Conservation (phyloP, 805 yeast genomes). For the Barnettozyma sucrosica region DNA sequence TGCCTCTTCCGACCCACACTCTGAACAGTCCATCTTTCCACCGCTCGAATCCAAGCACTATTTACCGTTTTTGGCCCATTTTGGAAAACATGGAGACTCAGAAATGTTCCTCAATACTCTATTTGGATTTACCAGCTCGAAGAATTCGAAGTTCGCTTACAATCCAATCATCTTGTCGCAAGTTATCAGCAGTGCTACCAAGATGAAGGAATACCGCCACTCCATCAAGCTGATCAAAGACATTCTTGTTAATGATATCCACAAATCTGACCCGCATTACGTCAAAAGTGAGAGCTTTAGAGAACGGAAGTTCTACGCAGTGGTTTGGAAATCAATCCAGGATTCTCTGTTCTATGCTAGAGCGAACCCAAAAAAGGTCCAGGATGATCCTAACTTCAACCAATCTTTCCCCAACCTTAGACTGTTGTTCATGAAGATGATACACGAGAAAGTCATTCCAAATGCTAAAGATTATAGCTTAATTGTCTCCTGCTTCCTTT, state of each 20-base stretch:
- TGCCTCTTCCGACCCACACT: constrained; percentile 9
- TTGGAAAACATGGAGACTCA: constrained; percentile 24
- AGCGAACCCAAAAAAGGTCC: neutral
- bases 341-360: constrained; percentile 10
- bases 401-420: constrained; percentile 17
- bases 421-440: constrained; percentile 22
- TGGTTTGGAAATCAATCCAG: constrained; percentile 28
- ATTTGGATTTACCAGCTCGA: constrained; percentile 24
- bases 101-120: constrained; percentile 28
- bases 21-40: constrained; percentile 25
- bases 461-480: constrained; percentile 15
- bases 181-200: constrained; percentile 30
- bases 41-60: constrained; percentile 38
- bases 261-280: constrained; percentile 8
- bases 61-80: constrained; percentile 33
- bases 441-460: constrained; percentile 21
- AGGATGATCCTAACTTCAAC: too few relatives aligned
- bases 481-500: constrained; percentile 17
- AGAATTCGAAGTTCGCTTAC: constrained; percentile 14
- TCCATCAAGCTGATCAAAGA: constrained; percentile 31
- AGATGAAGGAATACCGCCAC: constrained; percentile 25
- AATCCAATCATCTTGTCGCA: constrained; percentile 35
- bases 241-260: constrained; percentile 20
- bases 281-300: neutral
- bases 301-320: constrained; percentile 23